Evolutionary conservation across 371 early-diverging fungal species (phyloP).

Genomic region (Funneliformis caledonium): DNA sequence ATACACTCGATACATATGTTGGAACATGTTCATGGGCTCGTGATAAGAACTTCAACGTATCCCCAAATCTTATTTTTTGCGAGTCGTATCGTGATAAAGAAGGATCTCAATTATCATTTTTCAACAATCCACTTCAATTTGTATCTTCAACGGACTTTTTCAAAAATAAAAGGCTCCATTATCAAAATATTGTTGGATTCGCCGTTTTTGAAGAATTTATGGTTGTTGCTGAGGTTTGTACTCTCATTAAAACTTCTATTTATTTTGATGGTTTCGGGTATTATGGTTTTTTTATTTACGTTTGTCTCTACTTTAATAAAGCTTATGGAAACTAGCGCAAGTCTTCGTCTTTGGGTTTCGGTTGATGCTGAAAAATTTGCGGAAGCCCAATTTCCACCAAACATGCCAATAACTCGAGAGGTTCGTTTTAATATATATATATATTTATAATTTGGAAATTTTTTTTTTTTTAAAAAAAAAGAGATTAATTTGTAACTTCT

Average conservation of each 20-base stretch:
- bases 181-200: constrained; percentile 73
- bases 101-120: constrained; percentile 61
- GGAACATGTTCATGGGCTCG: constrained; percentile 79
- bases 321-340: constrained; percentile 45
- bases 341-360: constrained; percentile 70
- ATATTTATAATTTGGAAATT: not conserved
- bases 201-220: constrained; percentile 83
- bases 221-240: constrained; percentile 69
- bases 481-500: not conserved
- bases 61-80: constrained; percentile 69
- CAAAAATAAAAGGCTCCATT: constrained; percentile 54
- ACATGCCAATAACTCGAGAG: constrained; percentile 55
- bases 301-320: not conserved
- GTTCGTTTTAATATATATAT: constrained; percentile 27
- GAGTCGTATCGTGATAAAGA: constrained; percentile 62
- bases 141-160: constrained; percentile 64
- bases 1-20: constrained; percentile 69
- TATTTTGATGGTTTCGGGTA: not conserved
- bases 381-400: constrained; percentile 76
- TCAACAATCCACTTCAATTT: constrained; percentile 55
- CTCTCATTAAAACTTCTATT: constrained; percentile 29
- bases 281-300: not conserved
- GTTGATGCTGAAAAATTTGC: constrained; percentile 75
- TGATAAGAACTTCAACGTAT: constrained; percentile 59
- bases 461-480: too few relatives aligned